Evolutionary conservation across 176 grass and related monocot genomes (phyloP).

Genomic region (maize (Zea mays)): DNA sequence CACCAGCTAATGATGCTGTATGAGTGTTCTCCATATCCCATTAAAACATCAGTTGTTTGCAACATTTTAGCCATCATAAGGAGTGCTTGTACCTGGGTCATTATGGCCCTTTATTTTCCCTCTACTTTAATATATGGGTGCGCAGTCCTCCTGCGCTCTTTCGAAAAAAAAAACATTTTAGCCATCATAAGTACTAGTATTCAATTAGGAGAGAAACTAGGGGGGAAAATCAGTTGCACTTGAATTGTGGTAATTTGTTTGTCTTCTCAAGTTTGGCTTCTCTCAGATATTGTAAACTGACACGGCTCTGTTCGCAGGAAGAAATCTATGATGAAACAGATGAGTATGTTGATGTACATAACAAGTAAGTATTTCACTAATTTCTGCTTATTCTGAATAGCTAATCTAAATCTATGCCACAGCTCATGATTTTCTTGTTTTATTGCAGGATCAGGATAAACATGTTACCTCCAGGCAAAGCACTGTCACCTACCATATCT

Average conservation of each 20-base stretch:
- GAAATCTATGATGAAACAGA: constrained; percentile 96
- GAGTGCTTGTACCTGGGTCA: too few relatives aligned
- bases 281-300: constrained; percentile 17
- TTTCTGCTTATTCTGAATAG: constrained; percentile 1
- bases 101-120: too few relatives aligned
- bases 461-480: constrained; percentile 81
- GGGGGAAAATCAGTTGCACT: not conserved
- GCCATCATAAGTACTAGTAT: not conserved
- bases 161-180: too few relatives aligned
- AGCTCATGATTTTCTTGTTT: constrained; percentile 32
- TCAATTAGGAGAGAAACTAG: not conserved
- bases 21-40: not conserved
- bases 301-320: constrained; percentile 55
- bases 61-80: constrained; percentile 13
- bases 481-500: constrained; percentile 58
- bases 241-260: not conserved
- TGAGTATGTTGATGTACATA: constrained; percentile 97
- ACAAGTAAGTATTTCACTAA: constrained; percentile 65
- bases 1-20: not conserved
- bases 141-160: too few relatives aligned
- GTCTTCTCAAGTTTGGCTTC: not conserved
- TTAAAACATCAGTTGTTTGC: not conserved
- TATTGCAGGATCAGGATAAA: constrained; percentile 93
- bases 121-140: too few relatives aligned
- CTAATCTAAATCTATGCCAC: not conserved